Evolutionary conservation across 441 rosid genomes (phyloP), one percentile per base, ranked within the genome.

Genomic region (Dalechampia spathulata): DNA sequence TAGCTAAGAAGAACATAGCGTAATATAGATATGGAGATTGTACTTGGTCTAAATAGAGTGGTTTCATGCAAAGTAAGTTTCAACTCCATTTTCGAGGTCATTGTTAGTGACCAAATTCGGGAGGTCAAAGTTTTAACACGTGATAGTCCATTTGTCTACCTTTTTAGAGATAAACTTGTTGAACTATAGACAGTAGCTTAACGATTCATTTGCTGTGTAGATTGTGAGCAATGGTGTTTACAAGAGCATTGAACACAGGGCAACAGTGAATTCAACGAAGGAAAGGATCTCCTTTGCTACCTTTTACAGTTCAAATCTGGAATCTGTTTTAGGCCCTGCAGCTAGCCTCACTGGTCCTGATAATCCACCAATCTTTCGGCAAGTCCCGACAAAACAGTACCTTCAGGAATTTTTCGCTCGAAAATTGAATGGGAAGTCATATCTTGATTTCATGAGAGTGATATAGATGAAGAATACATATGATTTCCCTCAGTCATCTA

Each of bases 221-320:
- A 74, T 76, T 42, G 32, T 75, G 37, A 80, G 77, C 66, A 80
- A 77, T 60, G 85, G 82, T 2, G 21, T 63, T 5, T 77, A 75
- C 32, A 46, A 64, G 19, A 80, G 80, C 78, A 68, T 75, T 27
- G 80, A 80, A 44, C 85, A 77, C 37, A 66, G 77, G 55, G 83
- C 76, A 15, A 52, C 44, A 0, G 79, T 73, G 34, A 71, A 77
- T 66, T 62, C 74, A 15, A 43, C 51, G 26, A 69, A 55, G 20
- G 77, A 68, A 61, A 67, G 83, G 64, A 58, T 73, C 5, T 71
- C 81, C 0, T 40, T 80, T 15, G 83, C 80, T 26, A 75, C 77
- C 34, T 75, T 78, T 55, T 62, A 62, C 39, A 69, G 61, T 34
- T 40, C 69, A 52, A 78, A 64, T 49, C 53, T 74, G 5, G 74